Evolutionary conservation across 2,329 filamentous ascomycete genomes (phyloP), one percentile per base, ranked within the genome.

Genomic region (Hypoxylon sp.): DNA sequence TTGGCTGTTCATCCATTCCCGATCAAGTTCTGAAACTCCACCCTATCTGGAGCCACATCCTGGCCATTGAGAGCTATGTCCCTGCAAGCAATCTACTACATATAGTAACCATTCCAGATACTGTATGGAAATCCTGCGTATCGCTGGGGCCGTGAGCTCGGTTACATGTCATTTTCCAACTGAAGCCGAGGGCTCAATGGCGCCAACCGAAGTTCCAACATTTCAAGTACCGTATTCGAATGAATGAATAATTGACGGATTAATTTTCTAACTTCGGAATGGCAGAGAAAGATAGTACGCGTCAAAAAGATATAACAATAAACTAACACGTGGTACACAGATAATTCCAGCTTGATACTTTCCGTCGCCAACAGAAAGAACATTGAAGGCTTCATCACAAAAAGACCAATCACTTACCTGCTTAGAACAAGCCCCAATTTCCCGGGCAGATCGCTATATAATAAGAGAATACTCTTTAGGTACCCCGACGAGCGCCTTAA

Each of bases 391-490:
- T 55, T 52, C 19, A 34, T 51, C 25, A 59, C 14, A 51, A 43
- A 41, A 14, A 9, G 56, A 30, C 68, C 68, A 71, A 69, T 69
- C 65, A 67, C 36, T 28, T 32, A 23, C 48, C 50, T 48, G 30
- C 43, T 52, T 34, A 30, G 53, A 58, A 32, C 43, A 63, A 51
- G 52, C 19, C 65, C 63, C 65, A 69, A 67, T 69, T 65, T 68
- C 63, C 60, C 58, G 25, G 63, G 68, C 45, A 63, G 68, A 71
- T 71, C 68, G 43, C 53, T 38, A 71, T 38, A 71, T 71, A 64
- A 69, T 53, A 53, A 34, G 28, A 34, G 30, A 23, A 21, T 71
- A 71, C 68, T 32, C 45, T 34, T 14, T 1, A 11, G 38, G 19
- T 70, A 71, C 68, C n/a, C n/a, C 41, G 13, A 17, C 34, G 1